These are phyloP conservation scores for Neurospora sp. DNA, from an alignment of 495 filamentous ascomycete genomes.

Conservation along the genomic window DNA sequence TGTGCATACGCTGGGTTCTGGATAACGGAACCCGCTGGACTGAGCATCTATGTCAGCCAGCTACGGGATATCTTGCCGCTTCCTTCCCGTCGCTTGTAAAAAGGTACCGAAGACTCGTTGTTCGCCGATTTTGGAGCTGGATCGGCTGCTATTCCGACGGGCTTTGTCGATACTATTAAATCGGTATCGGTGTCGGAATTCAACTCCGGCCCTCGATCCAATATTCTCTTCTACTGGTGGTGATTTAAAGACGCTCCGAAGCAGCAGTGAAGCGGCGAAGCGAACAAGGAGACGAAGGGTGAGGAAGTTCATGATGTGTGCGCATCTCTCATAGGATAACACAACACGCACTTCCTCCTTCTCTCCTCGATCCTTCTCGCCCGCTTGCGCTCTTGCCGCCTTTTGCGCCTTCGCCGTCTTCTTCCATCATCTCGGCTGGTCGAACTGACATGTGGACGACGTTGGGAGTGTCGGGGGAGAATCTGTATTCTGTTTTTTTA, in stretches of 20 bases:
- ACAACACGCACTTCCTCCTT: conserved; percentile 64
- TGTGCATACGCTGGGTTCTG: background rate
- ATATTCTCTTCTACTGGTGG: background rate
- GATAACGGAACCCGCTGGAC: too few relatives aligned
- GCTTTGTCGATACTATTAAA: too few relatives aligned
- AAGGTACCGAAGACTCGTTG: background rate
- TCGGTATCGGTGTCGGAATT: background rate
- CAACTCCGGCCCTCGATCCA: background rate
- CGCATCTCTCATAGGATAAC: conserved; percentile 50
- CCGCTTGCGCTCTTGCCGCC: conserved; percentile 45
- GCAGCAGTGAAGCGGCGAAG: background rate
- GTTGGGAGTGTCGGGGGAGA: conserved; percentile 59
- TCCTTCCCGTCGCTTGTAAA: too few relatives aligned
- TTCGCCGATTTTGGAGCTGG: too few relatives aligned
- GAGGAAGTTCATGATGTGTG: background rate
- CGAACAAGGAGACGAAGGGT: background rate
- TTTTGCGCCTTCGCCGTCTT: conserved; percentile 65
- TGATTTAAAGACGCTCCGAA: background rate
- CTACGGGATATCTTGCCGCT: background rate
- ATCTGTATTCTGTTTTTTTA: conserved; percentile 56
- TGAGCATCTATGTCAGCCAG: too few relatives aligned
- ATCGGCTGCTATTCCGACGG: too few relatives aligned
- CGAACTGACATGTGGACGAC: conserved; percentile 92
- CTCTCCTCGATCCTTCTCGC: conserved; percentile 49
- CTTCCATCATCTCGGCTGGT: conserved; percentile 79